These are phyloP conservation scores for Ustilago esculenta DNA, from an alignment of 1,284 basidiomycete genomes.

Conservation along the genomic window DNA sequence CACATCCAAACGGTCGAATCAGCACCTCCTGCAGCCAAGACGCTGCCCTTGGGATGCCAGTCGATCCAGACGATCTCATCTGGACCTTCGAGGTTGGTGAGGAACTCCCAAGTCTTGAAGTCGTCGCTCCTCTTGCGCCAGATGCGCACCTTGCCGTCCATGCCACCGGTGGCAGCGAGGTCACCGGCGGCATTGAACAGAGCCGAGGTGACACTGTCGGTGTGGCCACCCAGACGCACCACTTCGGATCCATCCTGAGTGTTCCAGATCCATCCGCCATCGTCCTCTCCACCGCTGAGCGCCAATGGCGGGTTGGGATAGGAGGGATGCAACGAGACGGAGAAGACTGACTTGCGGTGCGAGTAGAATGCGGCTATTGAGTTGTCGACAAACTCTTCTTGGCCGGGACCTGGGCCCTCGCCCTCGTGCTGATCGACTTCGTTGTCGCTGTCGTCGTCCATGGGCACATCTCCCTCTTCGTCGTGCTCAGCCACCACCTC, in stretches of 20 bases:
- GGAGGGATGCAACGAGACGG: slow-evolving; percentile 78
- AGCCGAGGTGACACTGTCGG: slow-evolving; percentile 84
- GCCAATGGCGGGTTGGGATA: slow-evolving; percentile 83
- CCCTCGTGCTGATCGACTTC: slow-evolving; percentile 11
- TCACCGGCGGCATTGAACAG: slow-evolving; percentile 89
- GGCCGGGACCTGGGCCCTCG: slow-evolving; percentile 25
- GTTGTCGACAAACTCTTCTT: slow-evolving; percentile 59
- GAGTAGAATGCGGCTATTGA: slow-evolving; percentile 65
- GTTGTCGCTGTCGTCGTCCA: slow-evolving; percentile 47
- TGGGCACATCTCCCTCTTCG: slow-evolving; percentile 42
- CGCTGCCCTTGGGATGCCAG: slow-evolving; percentile 94
- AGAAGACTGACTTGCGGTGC: slow-evolving; percentile 76
- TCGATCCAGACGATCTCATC: slow-evolving; percentile 93
- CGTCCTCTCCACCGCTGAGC: slow-evolving; percentile 93
- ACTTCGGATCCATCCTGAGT: slow-evolving; percentile 83
- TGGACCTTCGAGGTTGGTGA: slow-evolving; percentile 89
- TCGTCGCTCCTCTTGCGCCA: slow-evolving; percentile 75
- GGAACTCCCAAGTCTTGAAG: slow-evolving; percentile 86
- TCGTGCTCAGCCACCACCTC: slow-evolving; percentile 50
- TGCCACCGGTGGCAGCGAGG: slow-evolving; percentile 91
- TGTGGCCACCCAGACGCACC: slow-evolving; percentile 86
- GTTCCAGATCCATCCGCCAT: slow-evolving; percentile 92
- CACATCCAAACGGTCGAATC: slow-evolving; percentile 98
- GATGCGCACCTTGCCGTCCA: slow-evolving; percentile 92
- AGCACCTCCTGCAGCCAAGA: slow-evolving; percentile 89